Percentiles rank a stretch among this genome's conserved stretches.
phyloP scores from a whole-genome alignment of 2,329 filamentous ascomycete genomes.

The Seiridium unicorne region DNA sequence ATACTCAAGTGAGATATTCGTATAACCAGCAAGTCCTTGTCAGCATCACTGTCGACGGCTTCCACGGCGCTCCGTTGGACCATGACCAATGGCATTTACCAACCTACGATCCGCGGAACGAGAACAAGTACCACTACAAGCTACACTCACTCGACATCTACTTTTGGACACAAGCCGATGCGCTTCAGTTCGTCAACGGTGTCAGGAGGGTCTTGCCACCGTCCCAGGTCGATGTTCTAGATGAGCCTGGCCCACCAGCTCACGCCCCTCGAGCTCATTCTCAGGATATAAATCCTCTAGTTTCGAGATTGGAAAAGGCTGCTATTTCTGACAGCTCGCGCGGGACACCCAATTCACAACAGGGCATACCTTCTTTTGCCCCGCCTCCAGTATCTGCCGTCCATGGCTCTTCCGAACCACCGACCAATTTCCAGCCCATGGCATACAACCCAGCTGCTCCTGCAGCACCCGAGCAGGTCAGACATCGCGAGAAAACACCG shows the following conservation, averaged over 20 bases:
- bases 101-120: slow-evolving; percentile 68
- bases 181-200: slow-evolving; percentile 67
- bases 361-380: slow-evolving; percentile 33
- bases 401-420: slow-evolving; percentile 27
- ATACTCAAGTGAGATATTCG: slow-evolving; percentile 64
- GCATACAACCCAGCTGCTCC: slow-evolving; percentile 80
- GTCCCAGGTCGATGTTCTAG: slow-evolving; percentile 59
- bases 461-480: slow-evolving; percentile 68
- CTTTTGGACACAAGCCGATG: slow-evolving; percentile 75
- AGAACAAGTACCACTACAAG: slow-evolving; percentile 77
- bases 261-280: slow-evolving; percentile 22
- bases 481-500: slow-evolving; percentile 76
- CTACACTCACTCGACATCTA: slow-evolving; percentile 76
- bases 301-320: slow-evolving; percentile 70
- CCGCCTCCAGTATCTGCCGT: slow-evolving; percentile 36
- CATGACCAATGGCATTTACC: slow-evolving; percentile 73
- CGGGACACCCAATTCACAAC: slow-evolving; percentile 21
- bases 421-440: slow-evolving; percentile 57
- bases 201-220: slow-evolving; percentile 63
- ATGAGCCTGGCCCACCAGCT: slow-evolving; percentile 56
- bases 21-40: slow-evolving; percentile 73
- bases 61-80: slow-evolving; percentile 32
- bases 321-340: slow-evolving; percentile 63
- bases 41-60: slow-evolving; percentile 61
- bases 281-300: slow-evolving; percentile 62